Conservation (phyloP, 257 asterid genomes). For the Voacanga thouarsii region DNA sequence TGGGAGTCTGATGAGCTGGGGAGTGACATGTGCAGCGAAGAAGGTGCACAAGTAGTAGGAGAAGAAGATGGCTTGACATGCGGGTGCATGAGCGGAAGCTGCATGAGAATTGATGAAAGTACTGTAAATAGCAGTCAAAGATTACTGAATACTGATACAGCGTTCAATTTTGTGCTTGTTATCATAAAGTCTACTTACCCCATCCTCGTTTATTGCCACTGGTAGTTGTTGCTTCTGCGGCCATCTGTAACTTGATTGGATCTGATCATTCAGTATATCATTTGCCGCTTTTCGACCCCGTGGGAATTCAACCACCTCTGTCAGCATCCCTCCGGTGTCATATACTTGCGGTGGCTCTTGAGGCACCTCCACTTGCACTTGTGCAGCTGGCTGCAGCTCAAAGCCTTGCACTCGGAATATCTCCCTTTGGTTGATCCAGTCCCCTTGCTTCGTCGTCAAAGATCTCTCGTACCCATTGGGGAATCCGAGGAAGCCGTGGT, state of each 20-base stretch:
- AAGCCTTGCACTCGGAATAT: slow-evolving; percentile 35
- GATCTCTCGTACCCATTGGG: slow-evolving; percentile 47
- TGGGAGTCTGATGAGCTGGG: slow-evolving; percentile 24
- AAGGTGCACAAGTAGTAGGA: slow-evolving; percentile 14
- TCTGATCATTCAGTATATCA: slow-evolving; percentile 47
- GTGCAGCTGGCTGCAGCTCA: slow-evolving; percentile 21
- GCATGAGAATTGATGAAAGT: slow-evolving; percentile 26
- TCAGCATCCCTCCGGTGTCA: slow-evolving; percentile 44
- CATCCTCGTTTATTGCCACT: slow-evolving; percentile 26
- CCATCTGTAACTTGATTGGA: slow-evolving; percentile 42
- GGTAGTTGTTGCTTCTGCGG: slow-evolving; percentile 42
- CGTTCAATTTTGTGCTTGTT: not conserved
- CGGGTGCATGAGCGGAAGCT: slow-evolving; percentile 45
- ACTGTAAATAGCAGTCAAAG: not conserved
- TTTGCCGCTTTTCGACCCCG: slow-evolving; percentile 35
- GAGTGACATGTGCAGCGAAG: slow-evolving; percentile 25
- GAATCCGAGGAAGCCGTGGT: slow-evolving; percentile 33
- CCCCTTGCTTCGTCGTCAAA: slow-evolving; percentile 22
- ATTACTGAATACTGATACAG: not conserved
- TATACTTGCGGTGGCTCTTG: slow-evolving; percentile 20
- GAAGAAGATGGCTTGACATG: slow-evolving; percentile 33
- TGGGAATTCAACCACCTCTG: slow-evolving; percentile 44
- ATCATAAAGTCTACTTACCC: slow-evolving; percentile 26
- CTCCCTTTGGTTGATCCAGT: slow-evolving; percentile 21
- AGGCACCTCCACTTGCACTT: slow-evolving; percentile 21